phyloP scores from a whole-genome alignment of 768 basidiomycete genomes.

The Tricholoma sp. region DNA sequence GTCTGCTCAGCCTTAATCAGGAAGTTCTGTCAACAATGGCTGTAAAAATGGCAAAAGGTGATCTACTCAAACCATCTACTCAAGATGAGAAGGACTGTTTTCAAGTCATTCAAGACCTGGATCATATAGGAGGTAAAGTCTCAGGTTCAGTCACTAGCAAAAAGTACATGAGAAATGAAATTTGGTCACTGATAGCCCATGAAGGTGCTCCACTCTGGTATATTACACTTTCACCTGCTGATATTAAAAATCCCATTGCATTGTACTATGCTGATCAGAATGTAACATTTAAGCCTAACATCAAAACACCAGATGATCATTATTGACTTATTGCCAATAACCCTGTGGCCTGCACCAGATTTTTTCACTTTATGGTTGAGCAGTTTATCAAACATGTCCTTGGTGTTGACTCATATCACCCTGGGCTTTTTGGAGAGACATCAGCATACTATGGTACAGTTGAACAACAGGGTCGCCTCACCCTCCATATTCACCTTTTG shows the following conservation, averaged over 20 bases:
- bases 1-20: slow-evolving; percentile 18
- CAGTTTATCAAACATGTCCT: background rate
- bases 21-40: slow-evolving; percentile 15
- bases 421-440: slow-evolving; percentile 24
- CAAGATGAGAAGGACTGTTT: too few species aligned
- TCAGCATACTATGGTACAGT: slow-evolving; percentile 27
- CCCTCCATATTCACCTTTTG: slow-evolving; percentile 24
- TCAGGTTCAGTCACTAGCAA: too few species aligned
- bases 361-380: slow-evolving; percentile 28
- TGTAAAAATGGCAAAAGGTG: slow-evolving; percentile 18
- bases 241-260: slow-evolving; percentile 25
- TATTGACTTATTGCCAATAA: slow-evolving; percentile 15
- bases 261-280: slow-evolving; percentile 26
- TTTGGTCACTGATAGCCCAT: too few species aligned
- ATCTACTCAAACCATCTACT: slow-evolving; percentile 17
- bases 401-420: slow-evolving; percentile 15
- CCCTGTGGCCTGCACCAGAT: slow-evolving; percentile 26
- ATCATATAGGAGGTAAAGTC: too few species aligned
- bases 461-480: slow-evolving; percentile 25
- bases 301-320: slow-evolving; percentile 8
- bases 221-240: slow-evolving; percentile 27
- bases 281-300: slow-evolving; percentile 15
- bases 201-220: too few species aligned
- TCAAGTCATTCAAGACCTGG: too few species aligned
- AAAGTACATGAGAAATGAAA: too few species aligned